Evolutionary conservation across 495 filamentous ascomycete genomes (phyloP).

Genomic region (Xylaria venustula): DNA sequence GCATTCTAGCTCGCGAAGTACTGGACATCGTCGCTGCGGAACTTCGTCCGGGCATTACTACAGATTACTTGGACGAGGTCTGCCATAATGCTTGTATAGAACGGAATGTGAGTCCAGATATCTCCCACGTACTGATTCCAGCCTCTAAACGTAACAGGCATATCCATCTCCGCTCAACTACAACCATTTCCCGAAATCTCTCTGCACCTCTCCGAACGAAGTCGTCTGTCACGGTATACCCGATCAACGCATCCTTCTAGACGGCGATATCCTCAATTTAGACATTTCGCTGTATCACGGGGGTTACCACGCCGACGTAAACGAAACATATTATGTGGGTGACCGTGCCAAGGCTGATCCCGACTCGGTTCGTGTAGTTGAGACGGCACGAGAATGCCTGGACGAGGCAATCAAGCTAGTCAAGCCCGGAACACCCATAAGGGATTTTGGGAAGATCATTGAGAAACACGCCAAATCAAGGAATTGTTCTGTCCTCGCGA

Average conservation of each 20-base stretch:
- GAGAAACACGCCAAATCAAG: conserved; percentile 76
- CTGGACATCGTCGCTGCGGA: conserved; percentile 83
- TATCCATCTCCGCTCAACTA: conserved; percentile 97
- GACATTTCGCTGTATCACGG: conserved; percentile 82
- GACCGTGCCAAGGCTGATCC: conserved; percentile 66
- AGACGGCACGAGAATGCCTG: conserved; percentile 73
- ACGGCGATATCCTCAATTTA: conserved; percentile 85
- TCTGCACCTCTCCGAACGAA: conserved; percentile 92
- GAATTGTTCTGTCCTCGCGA: conserved; percentile 72
- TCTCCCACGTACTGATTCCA: neutral
- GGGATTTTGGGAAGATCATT: conserved; percentile 78
- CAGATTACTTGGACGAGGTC: conserved; percentile 89
- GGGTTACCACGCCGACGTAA: conserved; percentile 84
- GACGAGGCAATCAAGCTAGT: conserved; percentile 75
- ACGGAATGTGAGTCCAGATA: conserved; percentile 59
- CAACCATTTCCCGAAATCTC: conserved; percentile 90
- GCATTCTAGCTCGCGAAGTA: conserved; percentile 81
- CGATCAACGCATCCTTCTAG: conserved; percentile 68
- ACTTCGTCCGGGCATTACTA: conserved; percentile 80
- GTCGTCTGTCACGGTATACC: conserved; percentile 92
- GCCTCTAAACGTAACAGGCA: conserved; percentile 53
- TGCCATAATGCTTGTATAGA: conserved; percentile 93
- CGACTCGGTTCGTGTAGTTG: conserved; percentile 74
- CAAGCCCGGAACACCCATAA: conserved; percentile 79
- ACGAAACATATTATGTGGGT: conserved; percentile 90